Conservation (phyloP, 1,284 basidiomycete species). For the Rhodotorula sp. region DNA sequence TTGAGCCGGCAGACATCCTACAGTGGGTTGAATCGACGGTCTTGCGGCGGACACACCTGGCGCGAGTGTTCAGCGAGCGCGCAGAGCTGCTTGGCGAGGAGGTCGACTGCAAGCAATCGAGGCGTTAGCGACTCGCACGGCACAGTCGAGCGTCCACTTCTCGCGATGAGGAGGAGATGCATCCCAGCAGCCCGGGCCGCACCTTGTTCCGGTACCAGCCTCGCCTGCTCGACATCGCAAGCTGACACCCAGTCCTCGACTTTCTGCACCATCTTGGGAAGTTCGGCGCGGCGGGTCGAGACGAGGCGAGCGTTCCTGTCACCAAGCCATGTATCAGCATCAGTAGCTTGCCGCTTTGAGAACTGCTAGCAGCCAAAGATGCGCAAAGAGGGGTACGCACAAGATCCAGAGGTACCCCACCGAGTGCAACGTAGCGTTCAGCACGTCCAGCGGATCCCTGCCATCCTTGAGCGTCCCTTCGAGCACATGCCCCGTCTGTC, state of each 20-base stretch:
- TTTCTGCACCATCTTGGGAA: constrained; percentile 51
- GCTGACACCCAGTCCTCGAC: constrained; percentile 59
- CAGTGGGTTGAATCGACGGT: constrained; percentile 42
- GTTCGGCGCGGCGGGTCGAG: constrained; percentile 57
- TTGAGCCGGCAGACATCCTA: constrained; percentile 3
- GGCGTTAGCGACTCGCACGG: neutral
- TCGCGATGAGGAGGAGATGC: neutral
- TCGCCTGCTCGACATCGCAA: constrained; percentile 62
- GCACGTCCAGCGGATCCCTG: constrained; percentile 58
- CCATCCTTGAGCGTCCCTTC: constrained; percentile 9
- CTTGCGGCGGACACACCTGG: constrained; percentile 52
- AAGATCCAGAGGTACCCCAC: constrained; percentile 66
- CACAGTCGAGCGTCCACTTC: no score
- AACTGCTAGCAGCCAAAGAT: neutral
- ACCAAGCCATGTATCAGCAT: neutral
- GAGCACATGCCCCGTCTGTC: constrained; percentile 5
- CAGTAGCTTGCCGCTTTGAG: neutral
- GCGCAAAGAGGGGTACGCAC: constrained; percentile 53
- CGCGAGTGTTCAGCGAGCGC: constrained; percentile 49
- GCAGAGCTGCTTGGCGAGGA: constrained; percentile 56
- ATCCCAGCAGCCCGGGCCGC: neutral
- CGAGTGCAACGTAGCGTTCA: constrained; percentile 60
- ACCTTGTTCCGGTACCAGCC: constrained; percentile 64
- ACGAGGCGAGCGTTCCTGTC: constrained; percentile 43
- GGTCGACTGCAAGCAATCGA: constrained; percentile 46